These are phyloP conservation scores for Cercophora samala DNA, from an alignment of 495 filamentous ascomycete species.

Conservation along the genomic window DNA sequence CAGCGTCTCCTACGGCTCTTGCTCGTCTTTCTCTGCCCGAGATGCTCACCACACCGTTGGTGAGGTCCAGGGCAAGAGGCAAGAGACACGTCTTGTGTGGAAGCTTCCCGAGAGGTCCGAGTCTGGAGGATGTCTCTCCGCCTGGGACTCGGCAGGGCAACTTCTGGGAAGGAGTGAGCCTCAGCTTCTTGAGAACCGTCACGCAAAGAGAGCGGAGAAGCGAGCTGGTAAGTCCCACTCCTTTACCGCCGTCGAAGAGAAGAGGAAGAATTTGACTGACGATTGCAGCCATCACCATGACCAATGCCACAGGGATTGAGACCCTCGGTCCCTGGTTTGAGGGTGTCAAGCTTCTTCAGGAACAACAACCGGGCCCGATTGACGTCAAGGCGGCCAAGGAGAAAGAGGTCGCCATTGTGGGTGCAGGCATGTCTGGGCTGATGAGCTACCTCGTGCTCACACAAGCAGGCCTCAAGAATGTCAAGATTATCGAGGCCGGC, in stretches of 20 bases:
- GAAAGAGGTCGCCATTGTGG: constrained; percentile 60
- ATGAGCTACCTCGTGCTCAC: constrained; percentile 49
- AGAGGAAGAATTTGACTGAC: background rate
- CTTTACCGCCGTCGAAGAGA: background rate
- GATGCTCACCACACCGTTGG: constrained; percentile 38
- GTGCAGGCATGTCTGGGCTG: constrained; percentile 66
- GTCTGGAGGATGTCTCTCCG: constrained; percentile 51
- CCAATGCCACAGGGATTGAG: constrained; percentile 52
- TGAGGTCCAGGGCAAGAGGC: constrained; percentile 16
- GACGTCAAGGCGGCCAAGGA: constrained; percentile 54
- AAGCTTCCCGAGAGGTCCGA: constrained; percentile 45
- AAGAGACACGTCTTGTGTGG: constrained; percentile 49
- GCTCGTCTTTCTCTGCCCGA: constrained; percentile 18
- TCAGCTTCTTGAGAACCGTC: constrained; percentile 31
- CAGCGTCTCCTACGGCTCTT: constrained; percentile 43
- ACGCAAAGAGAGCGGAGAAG: constrained; percentile 33
- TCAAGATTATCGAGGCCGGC: constrained; percentile 41
- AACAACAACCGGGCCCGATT: constrained; percentile 49
- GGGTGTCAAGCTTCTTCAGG: constrained; percentile 59
- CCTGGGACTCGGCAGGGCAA: constrained; percentile 40
- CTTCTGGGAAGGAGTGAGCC: constrained; percentile 47
- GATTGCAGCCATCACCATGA: constrained; percentile 41
- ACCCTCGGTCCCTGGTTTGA: constrained; percentile 67
- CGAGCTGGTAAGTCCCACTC: constrained; percentile 19
- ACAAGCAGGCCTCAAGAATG: constrained; percentile 40